Evolutionary conservation across 1,139 yeast species (phyloP), one percentile per base, ranked within the genome.

Genomic region (Debaryomyces fabryi): DNA sequence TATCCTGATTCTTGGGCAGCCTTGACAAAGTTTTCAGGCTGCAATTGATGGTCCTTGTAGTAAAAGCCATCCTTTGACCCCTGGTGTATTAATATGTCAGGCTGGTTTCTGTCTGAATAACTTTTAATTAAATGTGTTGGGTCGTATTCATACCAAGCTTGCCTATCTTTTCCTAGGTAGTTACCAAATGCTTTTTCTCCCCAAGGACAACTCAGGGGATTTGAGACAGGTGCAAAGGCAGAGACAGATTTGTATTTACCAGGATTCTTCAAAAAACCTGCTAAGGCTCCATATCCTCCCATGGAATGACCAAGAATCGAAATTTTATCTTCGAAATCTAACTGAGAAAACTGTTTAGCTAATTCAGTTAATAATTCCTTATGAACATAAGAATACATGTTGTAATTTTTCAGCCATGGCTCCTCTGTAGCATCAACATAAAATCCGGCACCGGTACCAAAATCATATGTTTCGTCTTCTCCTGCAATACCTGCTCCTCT

Each of bases 201-300:
- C 80, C 98, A 93, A 32, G 86, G 86, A 55, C 85, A 82, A 44
- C 76, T 72, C 49, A 77, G 69, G 9, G 99, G 98, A 67, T 90
- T 88, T 41, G 83, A 71, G 56, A 93, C 88, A 49, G 99, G 98
- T 0, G 97, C 83, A 71, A 93, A 93, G 0, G 97, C 98, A 52
- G 92, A 83, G 33, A 88, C 95, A 1, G 96, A 84, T 65, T 81
- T 82, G 75, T 87, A 93, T 60, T 75, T 75, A 3, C 85, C 87
- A 1, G 93, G 90, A 64, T 88, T 83, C 55, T 77, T 81, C 49
- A 93, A 71, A 64, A 82, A 92, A 13, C 96, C 85, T 48, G 86
- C 73, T 52, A 93, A 71, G 0, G 99, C 96, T 47, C 99, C 99
- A 65, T 81, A 90, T 0, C 99, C 99, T 44, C 99, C 99, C 98